Percentiles rank a stretch among this genome's conserved stretches.
Evolutionary conservation across 176 grass and related monocot genomes (phyloP).

Genomic region (Puccinellia tenuiflora): DNA sequence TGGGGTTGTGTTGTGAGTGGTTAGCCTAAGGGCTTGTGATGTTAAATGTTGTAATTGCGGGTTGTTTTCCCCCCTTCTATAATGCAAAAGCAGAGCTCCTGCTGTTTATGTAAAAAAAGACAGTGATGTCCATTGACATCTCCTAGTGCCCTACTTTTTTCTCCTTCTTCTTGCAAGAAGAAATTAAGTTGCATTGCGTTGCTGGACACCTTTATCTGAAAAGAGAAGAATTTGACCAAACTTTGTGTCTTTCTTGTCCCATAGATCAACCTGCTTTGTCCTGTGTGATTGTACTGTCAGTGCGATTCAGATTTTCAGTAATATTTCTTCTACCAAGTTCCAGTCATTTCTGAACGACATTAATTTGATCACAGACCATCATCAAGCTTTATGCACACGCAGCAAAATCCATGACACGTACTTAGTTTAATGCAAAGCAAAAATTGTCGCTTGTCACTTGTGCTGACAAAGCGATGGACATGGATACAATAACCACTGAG

Average conservation of each 20-base stretch:
- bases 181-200: background rate
- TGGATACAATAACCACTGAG: constrained; percentile 5
- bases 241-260: background rate
- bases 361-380: background rate
- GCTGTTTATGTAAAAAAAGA: too few relatives aligned
- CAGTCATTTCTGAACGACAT: background rate
- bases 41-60: too few relatives aligned
- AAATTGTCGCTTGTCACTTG: background rate
- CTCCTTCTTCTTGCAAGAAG: background rate
- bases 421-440: background rate
- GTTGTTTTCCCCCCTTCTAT: too few relatives aligned
- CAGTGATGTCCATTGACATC: constrained; percentile 1
- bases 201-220: background rate
- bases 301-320: background rate
- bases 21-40: too few relatives aligned
- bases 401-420: background rate
- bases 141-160: background rate
- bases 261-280: background rate
- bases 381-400: background rate
- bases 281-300: background rate
- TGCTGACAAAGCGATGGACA: background rate
- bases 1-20: too few relatives aligned
- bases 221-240: background rate
- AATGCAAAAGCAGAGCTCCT: too few relatives aligned
- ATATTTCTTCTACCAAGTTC: background rate